These are phyloP conservation scores for Phellinidium pouzarii DNA, from an alignment of 1,284 basidiomycete species.

Conservation along the genomic window DNA sequence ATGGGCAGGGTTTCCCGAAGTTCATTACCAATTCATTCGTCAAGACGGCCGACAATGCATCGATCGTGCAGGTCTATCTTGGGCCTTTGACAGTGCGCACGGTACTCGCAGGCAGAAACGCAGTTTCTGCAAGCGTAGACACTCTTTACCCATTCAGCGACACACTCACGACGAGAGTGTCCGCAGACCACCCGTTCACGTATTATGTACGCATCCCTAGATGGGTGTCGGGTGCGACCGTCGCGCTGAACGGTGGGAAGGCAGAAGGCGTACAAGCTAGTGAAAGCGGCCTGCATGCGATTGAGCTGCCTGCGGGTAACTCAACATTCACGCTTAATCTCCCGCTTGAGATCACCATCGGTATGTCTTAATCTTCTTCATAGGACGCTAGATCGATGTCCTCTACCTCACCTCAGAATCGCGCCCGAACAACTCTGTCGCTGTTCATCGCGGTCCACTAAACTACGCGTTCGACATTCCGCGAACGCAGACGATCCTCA, in stretches of 20 bases:
- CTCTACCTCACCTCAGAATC: conserved; percentile 31
- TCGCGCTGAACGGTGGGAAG: conserved; percentile 38
- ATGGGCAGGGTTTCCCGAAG: conserved; percentile 56
- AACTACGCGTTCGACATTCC: conserved; percentile 50
- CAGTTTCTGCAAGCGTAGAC: conserved; percentile 41
- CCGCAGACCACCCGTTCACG: conserved; percentile 41
- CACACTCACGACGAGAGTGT: conserved; percentile 42
- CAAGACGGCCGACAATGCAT: conserved; percentile 39
- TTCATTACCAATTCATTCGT: conserved; percentile 55
- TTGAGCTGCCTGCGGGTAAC: conserved; percentile 37
- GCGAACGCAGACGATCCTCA: conserved; percentile 37
- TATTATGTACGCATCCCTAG: conserved; percentile 51
- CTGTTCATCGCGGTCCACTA: conserved; percentile 49
- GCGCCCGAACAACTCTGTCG: conserved; percentile 46
- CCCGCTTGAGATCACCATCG: conserved; percentile 42
- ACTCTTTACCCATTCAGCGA: conserved; percentile 55
- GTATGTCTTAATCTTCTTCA: conserved; percentile 25
- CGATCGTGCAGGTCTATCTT: conserved; percentile 50
- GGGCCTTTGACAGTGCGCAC: conserved; percentile 43
- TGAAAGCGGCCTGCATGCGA: conserved; percentile 41
- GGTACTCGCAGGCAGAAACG: conserved; percentile 42
- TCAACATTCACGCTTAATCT: conserved; percentile 41
- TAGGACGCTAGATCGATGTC: not conserved
- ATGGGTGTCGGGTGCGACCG: conserved; percentile 46
- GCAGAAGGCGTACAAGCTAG: conserved; percentile 32